These are phyloP conservation scores for Friedmanniomyces endolithicus DNA, from an alignment of 495 filamentous ascomycete genomes.

Conservation along the genomic window DNA sequence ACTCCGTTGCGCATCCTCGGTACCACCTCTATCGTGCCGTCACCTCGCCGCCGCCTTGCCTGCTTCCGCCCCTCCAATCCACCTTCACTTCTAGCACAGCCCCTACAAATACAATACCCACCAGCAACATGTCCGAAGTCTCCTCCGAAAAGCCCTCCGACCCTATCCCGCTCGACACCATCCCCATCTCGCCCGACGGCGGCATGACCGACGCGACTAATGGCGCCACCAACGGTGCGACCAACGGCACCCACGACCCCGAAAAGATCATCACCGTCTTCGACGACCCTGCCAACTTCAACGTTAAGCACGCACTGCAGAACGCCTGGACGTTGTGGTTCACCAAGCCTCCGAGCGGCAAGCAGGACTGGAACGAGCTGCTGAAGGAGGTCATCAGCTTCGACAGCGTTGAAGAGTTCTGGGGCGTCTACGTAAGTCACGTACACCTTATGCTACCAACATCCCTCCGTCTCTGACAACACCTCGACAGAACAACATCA, in stretches of 20 bases:
- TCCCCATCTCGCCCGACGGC: constrained; percentile 61
- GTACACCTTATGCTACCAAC: background rate
- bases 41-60: background rate
- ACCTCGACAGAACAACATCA: constrained; percentile 84
- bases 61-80: background rate
- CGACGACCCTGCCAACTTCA: constrained; percentile 95
- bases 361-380: constrained; percentile 98
- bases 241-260: constrained; percentile 30
- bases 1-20: constrained; percentile 10
- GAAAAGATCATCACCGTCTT: constrained; percentile 79
- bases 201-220: constrained; percentile 29
- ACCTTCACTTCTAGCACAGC: background rate
- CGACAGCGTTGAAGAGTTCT: constrained; percentile 97
- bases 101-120: background rate
- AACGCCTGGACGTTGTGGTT: constrained; percentile 98
- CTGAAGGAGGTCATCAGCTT: constrained; percentile 98
- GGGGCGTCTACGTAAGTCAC: constrained; percentile 87
- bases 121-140: background rate
- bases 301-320: constrained; percentile 93
- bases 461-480: background rate
- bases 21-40: no score
- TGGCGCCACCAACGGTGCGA: constrained; percentile 4
- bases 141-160: constrained; percentile 4
- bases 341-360: constrained; percentile 94
- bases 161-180: constrained; percentile 45